phyloP scores from a whole-genome alignment of 805 yeast species.

The Sugiyamaella smithiae region DNA sequence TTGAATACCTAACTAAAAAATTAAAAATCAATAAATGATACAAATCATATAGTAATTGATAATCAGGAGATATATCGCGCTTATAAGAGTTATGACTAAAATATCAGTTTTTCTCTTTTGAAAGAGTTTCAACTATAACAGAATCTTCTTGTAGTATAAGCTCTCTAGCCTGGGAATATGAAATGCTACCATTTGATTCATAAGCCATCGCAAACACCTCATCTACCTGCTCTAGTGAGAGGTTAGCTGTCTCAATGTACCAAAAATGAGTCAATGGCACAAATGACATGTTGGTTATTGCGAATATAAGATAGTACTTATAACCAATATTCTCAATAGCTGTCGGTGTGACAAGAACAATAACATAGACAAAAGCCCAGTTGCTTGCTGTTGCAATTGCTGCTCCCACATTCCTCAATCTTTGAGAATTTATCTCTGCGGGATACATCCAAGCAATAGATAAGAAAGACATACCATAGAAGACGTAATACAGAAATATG shows the following conservation, averaged over 20 bases:
- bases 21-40: no score
- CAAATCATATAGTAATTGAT: no score
- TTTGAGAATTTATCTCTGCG: slow-evolving; percentile 53
- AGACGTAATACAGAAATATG: background rate
- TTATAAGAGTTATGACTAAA: no score
- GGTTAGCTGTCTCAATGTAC: slow-evolving; percentile 62
- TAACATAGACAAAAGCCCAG: slow-evolving; percentile 44
- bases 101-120: no score
- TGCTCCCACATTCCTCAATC: slow-evolving; percentile 44
- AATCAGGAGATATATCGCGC: no score
- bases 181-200: background rate
- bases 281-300: slow-evolving; percentile 47
- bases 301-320: slow-evolving; percentile 58
- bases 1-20: no score
- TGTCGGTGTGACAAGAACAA: slow-evolving; percentile 53
- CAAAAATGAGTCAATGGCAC: slow-evolving; percentile 39
- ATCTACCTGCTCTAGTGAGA: slow-evolving; percentile 56
- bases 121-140: no score
- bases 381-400: slow-evolving; percentile 50
- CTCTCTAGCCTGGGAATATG: background rate
- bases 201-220: slow-evolving; percentile 26
- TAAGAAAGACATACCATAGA: background rate
- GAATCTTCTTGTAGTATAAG: no score
- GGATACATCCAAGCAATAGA: slow-evolving; percentile 38
- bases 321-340: slow-evolving; percentile 48